phyloP scores from a whole-genome alignment of 805 yeast species.

The Metschnikowia koreensis region DNA sequence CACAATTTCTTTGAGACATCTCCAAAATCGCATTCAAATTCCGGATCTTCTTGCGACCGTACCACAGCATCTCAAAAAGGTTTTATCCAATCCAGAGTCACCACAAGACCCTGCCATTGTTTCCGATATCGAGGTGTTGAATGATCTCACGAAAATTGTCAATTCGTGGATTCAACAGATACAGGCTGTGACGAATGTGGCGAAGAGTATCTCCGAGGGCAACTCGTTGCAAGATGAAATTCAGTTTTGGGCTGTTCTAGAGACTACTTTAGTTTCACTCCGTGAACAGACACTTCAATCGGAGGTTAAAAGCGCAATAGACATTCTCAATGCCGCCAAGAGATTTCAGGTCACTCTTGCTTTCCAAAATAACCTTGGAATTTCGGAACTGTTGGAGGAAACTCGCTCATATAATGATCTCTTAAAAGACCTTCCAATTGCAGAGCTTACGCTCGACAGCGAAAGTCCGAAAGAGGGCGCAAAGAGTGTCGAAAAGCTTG shows the following conservation, averaged over 20 bases:
- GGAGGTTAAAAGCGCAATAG: constrained; percentile 56
- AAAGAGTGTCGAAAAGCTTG: constrained; percentile 40
- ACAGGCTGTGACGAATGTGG: constrained; percentile 52
- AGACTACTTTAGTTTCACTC: constrained; percentile 53
- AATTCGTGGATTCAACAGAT: constrained; percentile 72
- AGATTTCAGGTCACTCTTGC: constrained; percentile 78
- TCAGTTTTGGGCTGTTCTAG: constrained; percentile 75
- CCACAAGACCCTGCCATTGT: constrained; percentile 23
- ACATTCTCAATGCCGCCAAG: constrained; percentile 63
- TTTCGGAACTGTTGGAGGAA: constrained; percentile 50
- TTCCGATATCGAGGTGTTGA: constrained; percentile 55
- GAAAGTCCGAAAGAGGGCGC: constrained; percentile 13
- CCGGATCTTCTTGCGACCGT: constrained; percentile 58
- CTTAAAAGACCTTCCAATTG: constrained; percentile 67
- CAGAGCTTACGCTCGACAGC: constrained; percentile 39
- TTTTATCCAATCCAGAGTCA: constrained; percentile 24
- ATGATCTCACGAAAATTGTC: constrained; percentile 65
- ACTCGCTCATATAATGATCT: constrained; percentile 61
- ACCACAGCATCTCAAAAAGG: constrained; percentile 46
- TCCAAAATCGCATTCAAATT: constrained; percentile 63
- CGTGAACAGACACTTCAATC: constrained; percentile 55
- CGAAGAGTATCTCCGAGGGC: constrained; percentile 55
- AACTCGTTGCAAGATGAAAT: constrained; percentile 59
- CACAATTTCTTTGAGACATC: constrained; percentile 60
- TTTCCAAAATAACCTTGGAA: constrained; percentile 68